Evolutionary conservation across 768 basidiomycete genomes (phyloP), one percentile per base, ranked within the genome.

Genomic region (Multifurca ochricompacta): DNA sequence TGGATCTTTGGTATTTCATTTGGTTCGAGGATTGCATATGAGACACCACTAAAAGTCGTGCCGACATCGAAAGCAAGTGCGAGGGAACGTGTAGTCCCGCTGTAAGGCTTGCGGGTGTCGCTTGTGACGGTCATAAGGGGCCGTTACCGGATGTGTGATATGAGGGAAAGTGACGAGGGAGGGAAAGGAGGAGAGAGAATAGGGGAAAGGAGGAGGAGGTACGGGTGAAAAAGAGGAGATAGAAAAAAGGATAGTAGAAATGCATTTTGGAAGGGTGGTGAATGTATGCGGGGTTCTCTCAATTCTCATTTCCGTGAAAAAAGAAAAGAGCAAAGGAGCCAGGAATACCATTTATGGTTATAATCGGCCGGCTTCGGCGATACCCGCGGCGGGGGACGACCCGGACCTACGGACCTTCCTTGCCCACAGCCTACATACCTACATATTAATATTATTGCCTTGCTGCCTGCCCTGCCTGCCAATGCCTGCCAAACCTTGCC

Each of bases 41-140:
- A 90, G 2, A 83, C 87, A 14, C 87, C 87, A 62, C 83, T 85
- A 64, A 89, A 89, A 0, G 87, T 90, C 1, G 87, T 90, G 23
- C 87, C 87, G 59, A 90, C 78, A 63, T 90, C 87, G 67, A 90
- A 79, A 5, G 87, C 87, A 62, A 90, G 76, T 58, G 84, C 85
- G 50, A 90, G 77, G 54, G 83, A 78, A 61, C 85, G 77, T 16
- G 71, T 69, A 11, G 74, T 63, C 42, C 87, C 87, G 6, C 69
- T 74, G 67, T 87, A 88, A 21, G 87, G 87, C 68, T 85, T 87
- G 52, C 87, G 78, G 63, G 79, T 80, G 65, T 82, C 81, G 13
- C 76, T 71, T n/a, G 74, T 68, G 39, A 77, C 70, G 67, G 80
- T 79, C 76, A 79, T 77, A 8, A 39, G 36, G 64, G 57, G 55